A percentile compares a stretch with the other conserved stretches of the same genome.
Evolutionary conservation across 371 early-diverging fungal genomes (phyloP).

Genomic region (Dinochytrium kinnereticum): DNA sequence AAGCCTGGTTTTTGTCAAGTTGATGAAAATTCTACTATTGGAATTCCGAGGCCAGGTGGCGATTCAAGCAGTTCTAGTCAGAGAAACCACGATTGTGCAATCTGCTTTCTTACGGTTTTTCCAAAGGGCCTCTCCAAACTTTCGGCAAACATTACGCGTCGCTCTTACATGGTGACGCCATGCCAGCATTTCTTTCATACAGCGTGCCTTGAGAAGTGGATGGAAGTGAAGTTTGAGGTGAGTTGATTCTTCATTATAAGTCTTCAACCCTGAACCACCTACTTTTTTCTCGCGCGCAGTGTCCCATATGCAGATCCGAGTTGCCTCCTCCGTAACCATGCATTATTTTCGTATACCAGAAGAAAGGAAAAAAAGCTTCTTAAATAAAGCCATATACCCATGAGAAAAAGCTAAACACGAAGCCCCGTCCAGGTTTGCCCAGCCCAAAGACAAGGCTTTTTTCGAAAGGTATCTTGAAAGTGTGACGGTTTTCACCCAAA

Average conservation of each 20-base stretch:
- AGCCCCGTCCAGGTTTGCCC: too few species aligned
- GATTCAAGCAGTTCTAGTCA: neutral
- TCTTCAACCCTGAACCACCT: neutral
- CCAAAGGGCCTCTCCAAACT: neutral
- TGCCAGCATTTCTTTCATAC: slow-evolving; percentile 84
- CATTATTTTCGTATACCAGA: neutral
- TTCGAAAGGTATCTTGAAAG: too few species aligned
- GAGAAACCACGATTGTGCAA: slow-evolving; percentile 62
- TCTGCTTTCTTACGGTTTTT: slow-evolving; percentile 65
- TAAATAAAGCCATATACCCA: too few species aligned
- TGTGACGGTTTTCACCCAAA: too few species aligned
- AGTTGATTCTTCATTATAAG: neutral
- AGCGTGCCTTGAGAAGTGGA: slow-evolving; percentile 78
- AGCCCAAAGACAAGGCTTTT: too few species aligned
- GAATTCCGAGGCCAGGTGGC: neutral
- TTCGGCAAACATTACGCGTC: neutral
- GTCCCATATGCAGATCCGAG: slow-evolving; percentile 30
- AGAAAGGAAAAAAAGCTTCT: too few species aligned
- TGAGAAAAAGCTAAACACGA: too few species aligned
- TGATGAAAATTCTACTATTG: neutral
- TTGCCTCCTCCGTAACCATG: slow-evolving; percentile 28
- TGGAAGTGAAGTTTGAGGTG: slow-evolving; percentile 79
- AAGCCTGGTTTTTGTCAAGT: neutral
- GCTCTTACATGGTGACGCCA: slow-evolving; percentile 80
- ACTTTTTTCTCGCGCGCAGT: too few species aligned